Percentiles rank a stretch among this genome's conserved stretches.
Evolutionary conservation across 2,329 filamentous ascomycete genomes (phyloP).

Genomic region (Sphaerostilbella broomeana): DNA sequence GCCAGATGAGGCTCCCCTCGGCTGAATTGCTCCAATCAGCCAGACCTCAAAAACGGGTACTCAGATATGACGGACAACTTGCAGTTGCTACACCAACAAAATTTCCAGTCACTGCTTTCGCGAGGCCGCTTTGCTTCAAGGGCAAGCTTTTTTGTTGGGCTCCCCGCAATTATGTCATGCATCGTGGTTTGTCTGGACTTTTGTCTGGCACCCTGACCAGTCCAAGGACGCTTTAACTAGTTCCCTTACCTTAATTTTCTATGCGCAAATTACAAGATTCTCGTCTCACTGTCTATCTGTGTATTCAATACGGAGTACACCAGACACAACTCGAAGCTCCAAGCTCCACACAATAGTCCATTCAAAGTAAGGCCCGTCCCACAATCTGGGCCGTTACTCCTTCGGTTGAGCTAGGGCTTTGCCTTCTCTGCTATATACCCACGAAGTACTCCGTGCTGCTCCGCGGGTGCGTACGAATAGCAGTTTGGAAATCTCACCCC

Average conservation of each 20-base stretch:
- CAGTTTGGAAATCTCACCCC: slow-evolving; percentile 12
- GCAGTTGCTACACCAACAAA: too few relatives aligned
- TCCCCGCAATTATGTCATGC: slow-evolving; percentile 43
- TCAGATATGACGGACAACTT: too few relatives aligned
- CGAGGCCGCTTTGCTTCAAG: too few relatives aligned
- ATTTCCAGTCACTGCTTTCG: too few relatives aligned
- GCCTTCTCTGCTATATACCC: not conserved
- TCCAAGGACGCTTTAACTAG: slow-evolving; percentile 8
- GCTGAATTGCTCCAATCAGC: too few relatives aligned
- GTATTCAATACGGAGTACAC: slow-evolving; percentile 10
- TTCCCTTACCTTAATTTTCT: slow-evolving; percentile 11
- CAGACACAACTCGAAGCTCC: slow-evolving; percentile 10
- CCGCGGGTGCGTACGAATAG: slow-evolving; percentile 7
- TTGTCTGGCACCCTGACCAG: slow-evolving; percentile 8
- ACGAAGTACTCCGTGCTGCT: slow-evolving; percentile 12
- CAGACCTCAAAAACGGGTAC: too few relatives aligned
- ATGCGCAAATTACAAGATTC: slow-evolving; percentile 13
- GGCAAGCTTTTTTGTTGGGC: too few relatives aligned
- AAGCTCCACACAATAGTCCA: slow-evolving; percentile 7
- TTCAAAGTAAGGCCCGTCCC: slow-evolving; percentile 11
- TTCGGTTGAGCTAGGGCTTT: slow-evolving; percentile 11
- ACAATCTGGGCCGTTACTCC: slow-evolving; percentile 9
- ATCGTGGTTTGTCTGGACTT: slow-evolving; percentile 20
- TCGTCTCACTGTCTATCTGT: slow-evolving; percentile 5
- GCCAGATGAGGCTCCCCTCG: too few relatives aligned